Conservation (phyloP, 768 basidiomycete species). For the Agrocybe pediades region DNA sequence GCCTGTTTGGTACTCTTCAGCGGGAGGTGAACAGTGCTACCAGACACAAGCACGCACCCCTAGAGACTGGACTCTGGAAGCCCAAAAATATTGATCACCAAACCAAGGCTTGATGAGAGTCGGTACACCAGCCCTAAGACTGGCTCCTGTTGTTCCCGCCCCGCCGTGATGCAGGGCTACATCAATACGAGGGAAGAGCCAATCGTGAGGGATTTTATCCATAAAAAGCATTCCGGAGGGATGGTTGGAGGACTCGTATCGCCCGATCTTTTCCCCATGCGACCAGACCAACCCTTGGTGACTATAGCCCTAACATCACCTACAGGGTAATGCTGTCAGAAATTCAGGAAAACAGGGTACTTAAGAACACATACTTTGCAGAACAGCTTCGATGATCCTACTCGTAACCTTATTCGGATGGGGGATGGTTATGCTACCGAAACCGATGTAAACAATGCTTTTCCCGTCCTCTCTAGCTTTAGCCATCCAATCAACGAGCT, state of each 20-base stretch:
- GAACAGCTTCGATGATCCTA: slow-evolving; percentile 59
- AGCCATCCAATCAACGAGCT: slow-evolving; percentile 53
- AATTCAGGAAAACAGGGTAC: neutral
- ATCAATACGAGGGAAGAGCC: slow-evolving; percentile 62
- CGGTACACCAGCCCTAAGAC: slow-evolving; percentile 63
- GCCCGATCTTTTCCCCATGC: slow-evolving; percentile 42
- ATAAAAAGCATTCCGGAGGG: slow-evolving; percentile 56
- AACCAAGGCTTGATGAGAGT: slow-evolving; percentile 76
- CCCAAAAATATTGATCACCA: slow-evolving; percentile 72
- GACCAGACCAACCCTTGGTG: slow-evolving; percentile 66
- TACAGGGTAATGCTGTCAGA: slow-evolving; percentile 1
- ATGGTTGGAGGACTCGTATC: slow-evolving; percentile 42
- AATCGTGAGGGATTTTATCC: slow-evolving; percentile 72
- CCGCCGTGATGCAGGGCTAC: slow-evolving; percentile 71
- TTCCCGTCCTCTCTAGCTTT: slow-evolving; percentile 56
- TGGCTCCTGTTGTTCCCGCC: slow-evolving; percentile 72
- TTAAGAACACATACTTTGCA: slow-evolving; percentile 56
- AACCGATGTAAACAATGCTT: slow-evolving; percentile 71
- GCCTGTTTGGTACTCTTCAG: slow-evolving; percentile 30
- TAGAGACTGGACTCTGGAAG: slow-evolving; percentile 60
- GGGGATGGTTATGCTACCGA: slow-evolving; percentile 71
- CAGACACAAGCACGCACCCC: slow-evolving; percentile 41
- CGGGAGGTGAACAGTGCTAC: neutral
- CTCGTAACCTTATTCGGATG: slow-evolving; percentile 54
- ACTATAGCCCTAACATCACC: slow-evolving; percentile 66